These are phyloP conservation scores for Trametes polyzona DNA, from an alignment of 1,284 basidiomycete species.

Conservation along the genomic window DNA sequence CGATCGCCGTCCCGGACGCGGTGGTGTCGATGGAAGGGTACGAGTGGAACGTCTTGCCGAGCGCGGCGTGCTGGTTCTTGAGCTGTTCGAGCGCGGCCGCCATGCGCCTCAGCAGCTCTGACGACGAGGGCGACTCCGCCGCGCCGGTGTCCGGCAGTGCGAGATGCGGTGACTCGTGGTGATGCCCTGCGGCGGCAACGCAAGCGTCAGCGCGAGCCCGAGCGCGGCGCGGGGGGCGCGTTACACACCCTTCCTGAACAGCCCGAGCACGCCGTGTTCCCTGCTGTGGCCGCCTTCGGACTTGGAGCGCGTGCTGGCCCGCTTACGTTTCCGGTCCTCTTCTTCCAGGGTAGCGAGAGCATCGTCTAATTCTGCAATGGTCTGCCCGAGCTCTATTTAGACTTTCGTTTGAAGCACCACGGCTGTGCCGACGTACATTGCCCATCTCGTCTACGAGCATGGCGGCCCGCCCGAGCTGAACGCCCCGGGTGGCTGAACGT, in stretches of 20 bases:
- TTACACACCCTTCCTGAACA: slow-evolving; percentile 39
- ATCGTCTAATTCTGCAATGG: slow-evolving; percentile 34
- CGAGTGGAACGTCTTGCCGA: slow-evolving; percentile 50
- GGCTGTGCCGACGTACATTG: slow-evolving; percentile 43
- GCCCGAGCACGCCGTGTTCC: slow-evolving; percentile 33
- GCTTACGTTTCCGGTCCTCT: slow-evolving; percentile 30
- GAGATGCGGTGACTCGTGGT: slow-evolving; percentile 22
- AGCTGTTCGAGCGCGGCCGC: slow-evolving; percentile 53
- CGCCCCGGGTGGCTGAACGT: slow-evolving; percentile 27
- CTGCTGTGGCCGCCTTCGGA: slow-evolving; percentile 28
- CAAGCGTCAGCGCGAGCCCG: not conserved
- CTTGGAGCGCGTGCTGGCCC: slow-evolving; percentile 21
- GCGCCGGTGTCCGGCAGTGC: slow-evolving; percentile 10
- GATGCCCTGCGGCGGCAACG: slow-evolving; percentile 19
- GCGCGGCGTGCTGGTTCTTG: slow-evolving; percentile 59
- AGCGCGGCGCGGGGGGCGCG: not conserved
- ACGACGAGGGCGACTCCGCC: slow-evolving; percentile 15
- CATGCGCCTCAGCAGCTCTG: slow-evolving; percentile 43
- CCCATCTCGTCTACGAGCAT: slow-evolving; percentile 65
- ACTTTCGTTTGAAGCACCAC: not conserved
- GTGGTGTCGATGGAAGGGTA: slow-evolving; percentile 42
- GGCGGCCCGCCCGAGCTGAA: slow-evolving; percentile 48
- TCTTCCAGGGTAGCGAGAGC: slow-evolving; percentile 29
- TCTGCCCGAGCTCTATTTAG: slow-evolving; percentile 25
- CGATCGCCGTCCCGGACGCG: slow-evolving; percentile 38